Evolutionary conservation across 805 yeast species (phyloP).

Genomic region (Lipomyces anomalus): DNA sequence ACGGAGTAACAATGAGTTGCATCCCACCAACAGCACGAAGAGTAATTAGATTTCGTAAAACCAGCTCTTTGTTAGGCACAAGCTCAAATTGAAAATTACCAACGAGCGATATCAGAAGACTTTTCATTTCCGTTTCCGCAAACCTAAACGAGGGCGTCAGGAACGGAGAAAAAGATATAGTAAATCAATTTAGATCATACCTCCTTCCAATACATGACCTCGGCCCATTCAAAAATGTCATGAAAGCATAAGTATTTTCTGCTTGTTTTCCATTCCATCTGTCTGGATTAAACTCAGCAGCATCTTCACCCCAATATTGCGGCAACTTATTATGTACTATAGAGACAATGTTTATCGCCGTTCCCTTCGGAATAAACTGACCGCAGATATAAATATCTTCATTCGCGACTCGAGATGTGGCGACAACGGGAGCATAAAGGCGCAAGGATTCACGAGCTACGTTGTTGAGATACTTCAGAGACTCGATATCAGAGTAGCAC

Average conservation of each 20-base stretch:
- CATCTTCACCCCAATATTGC: constrained; percentile 21
- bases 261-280: constrained; percentile 15
- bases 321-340: constrained; percentile 5
- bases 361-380: constrained; percentile 15
- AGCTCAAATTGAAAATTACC: constrained; percentile 8
- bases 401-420: constrained; percentile 12
- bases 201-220: constrained; percentile 19
- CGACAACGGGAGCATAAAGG: constrained; percentile 14
- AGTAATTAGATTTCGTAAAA: constrained; percentile 7
- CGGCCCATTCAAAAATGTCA: constrained; percentile 20
- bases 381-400: constrained; percentile 9
- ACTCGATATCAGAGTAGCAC: constrained; percentile 14
- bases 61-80: constrained; percentile 3
- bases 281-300: constrained; percentile 17
- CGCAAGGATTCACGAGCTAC: constrained; percentile 16
- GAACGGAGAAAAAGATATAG: background rate
- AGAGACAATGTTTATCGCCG: constrained; percentile 4
- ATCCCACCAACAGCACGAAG: constrained; percentile 10
- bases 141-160: constrained; percentile 2
- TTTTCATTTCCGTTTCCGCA: constrained; percentile 16
- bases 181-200: too few species aligned
- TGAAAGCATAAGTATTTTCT: constrained; percentile 7
- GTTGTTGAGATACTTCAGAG: constrained; percentile 11
- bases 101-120: constrained; percentile 9
- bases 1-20: constrained; percentile 7